Evolutionary conservation across 176 grass and related monocot species (phyloP), one percentile per base, ranked within the genome.

Genomic region (Rhipidocladum racemiflorum): DNA sequence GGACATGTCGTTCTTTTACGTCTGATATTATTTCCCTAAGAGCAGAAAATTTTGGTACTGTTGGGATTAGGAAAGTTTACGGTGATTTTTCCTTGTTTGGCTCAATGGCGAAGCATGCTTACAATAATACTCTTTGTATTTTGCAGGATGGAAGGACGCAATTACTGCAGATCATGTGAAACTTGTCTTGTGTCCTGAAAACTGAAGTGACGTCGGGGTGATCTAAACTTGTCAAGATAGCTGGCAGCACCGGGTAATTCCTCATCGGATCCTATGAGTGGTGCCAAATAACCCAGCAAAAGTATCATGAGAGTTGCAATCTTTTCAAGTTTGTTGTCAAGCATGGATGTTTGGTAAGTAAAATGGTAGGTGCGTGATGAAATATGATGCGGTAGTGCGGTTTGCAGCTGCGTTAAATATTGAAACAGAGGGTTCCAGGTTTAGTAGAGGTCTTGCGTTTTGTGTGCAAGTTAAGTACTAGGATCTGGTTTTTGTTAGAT

Each of bases 71-170:
- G 29, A 64, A 85, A 49, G 10, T 66, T 61, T 25, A 2, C 14
- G 44, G 44, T 46, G 44, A 46, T 46, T 46, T 46, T 46, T 46
- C 44, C 44, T 46, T 46, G 13, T 46, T 46, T 46, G 4, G 13
- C 44, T 46, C 44, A 46, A 46, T 46, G 44, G 2, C 4, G 29
- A 78, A 53, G 65, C 7, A 34, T 73, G 76, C 21, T 79, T 40
- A 74, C 15, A 61, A 80, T 39, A 34, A 34, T n/a, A n/a, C 63
- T 59, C 21, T 2, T 3, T 46, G 34, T 90, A 3, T 81, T 67
- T 60, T 87, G 65, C 74, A 97, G 94, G 94, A 79, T 97, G 94
- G 94, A 89, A 89, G 75, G 88, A 91, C 13, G 88, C 88, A 43
- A 85, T 91, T 70, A 77, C 81, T 0, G 74, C 84, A 1, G 90